Evolutionary conservation across 1,139 yeast species (phyloP).

Genomic region (Meyerozyma carpophila): DNA sequence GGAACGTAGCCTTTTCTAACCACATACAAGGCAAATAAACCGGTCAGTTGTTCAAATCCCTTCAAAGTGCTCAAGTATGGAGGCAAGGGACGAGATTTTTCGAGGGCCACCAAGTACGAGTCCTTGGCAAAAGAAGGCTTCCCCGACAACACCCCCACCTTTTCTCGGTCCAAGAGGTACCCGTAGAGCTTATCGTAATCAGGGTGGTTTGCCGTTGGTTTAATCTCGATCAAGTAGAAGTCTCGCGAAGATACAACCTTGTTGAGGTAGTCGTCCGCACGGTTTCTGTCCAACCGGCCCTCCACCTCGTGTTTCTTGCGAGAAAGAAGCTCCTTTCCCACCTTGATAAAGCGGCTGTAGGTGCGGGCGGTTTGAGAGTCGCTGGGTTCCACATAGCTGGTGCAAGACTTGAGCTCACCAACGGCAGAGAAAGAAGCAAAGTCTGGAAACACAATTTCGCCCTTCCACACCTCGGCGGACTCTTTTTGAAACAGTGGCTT

Average conservation of each 20-base stretch:
- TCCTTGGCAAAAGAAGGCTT: conserved; percentile 55
- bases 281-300: conserved; percentile 53
- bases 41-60: conserved; percentile 12
- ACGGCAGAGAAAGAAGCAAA: conserved; percentile 44
- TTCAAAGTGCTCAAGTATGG: conserved; percentile 15
- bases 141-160: conserved; percentile 59
- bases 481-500: conserved; percentile 1
- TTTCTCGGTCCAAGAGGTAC: conserved; percentile 44
- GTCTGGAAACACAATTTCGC: conserved; percentile 51
- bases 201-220: conserved; percentile 13
- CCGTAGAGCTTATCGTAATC: conserved; percentile 46
- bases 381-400: conserved; percentile 23
- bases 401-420: conserved; percentile 38
- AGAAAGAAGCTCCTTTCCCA: conserved; percentile 25
- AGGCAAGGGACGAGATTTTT: conserved; percentile 24
- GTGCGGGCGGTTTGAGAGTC: conserved; percentile 16
- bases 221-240: conserved; percentile 44
- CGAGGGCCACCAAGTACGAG: conserved; percentile 53
- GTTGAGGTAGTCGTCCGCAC: conserved; percentile 54
- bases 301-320: conserved; percentile 42
- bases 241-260: conserved; percentile 46
- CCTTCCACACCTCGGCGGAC: conserved; percentile 43
- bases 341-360: conserved; percentile 23
- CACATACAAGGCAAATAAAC: conserved; percentile 42
- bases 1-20: conserved; percentile 40